A percentile compares a stretch with the other conserved stretches of the same genome.
phyloP scores from a whole-genome alignment of 352 stramenopile species.

The Phytophthora lateralis region DNA sequence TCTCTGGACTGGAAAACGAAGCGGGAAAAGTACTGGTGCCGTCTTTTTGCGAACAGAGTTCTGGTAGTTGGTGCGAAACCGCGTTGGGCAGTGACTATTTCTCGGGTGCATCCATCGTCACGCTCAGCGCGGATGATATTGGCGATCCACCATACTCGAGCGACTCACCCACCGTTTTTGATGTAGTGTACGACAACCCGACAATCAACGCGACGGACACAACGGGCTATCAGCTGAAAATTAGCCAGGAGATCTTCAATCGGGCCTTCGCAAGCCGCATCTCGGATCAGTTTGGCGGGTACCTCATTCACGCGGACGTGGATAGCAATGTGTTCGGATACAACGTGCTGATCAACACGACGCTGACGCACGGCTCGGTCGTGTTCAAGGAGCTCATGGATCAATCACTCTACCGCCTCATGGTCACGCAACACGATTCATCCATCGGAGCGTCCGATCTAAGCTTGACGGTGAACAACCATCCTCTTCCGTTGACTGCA shows the following conservation, averaged over 20 bases:
- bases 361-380: conserved; percentile 38
- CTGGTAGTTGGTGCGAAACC: conserved; percentile 24
- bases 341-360: conserved; percentile 58
- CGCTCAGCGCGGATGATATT: conserved; percentile 15
- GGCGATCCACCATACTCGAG: conserved; percentile 22
- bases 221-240: conserved; percentile 37
- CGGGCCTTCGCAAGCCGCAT: conserved; percentile 35
- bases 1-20: conserved; percentile 21
- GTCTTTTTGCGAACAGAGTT: conserved; percentile 26
- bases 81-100: conserved; percentile 29
- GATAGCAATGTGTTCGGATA: conserved; percentile 45
- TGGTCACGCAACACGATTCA: conserved; percentile 26
- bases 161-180: conserved; percentile 52
- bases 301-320: conserved; percentile 34
- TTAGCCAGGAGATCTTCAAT: conserved; percentile 44
- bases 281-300: conserved; percentile 44
- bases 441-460: conserved; percentile 12
- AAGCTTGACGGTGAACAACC: conserved; percentile 48
- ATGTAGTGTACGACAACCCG: conserved; percentile 33
- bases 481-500: conserved; percentile 56
- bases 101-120: conserved; percentile 22
- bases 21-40: conserved; percentile 15
- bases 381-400: conserved; percentile 66
- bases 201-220: conserved; percentile 35
- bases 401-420: conserved; percentile 46